Evolutionary conservation across 106 monocot genomes (phyloP).

Genomic region (Apostasia shenzhenica): DNA sequence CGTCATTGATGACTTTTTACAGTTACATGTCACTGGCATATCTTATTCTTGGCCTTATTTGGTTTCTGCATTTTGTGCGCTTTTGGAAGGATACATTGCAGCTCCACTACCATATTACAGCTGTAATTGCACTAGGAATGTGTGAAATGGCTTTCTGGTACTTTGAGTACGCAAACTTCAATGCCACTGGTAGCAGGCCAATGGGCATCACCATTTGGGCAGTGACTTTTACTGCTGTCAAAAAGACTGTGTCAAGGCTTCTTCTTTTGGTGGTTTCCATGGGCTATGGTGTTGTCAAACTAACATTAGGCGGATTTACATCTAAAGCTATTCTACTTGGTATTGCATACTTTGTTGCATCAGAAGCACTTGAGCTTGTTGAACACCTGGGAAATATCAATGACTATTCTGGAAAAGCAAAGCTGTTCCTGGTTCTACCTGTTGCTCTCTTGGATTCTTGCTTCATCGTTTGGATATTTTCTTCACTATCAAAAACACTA

Average conservation of each 20-base stretch:
- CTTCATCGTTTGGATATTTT: conserved; percentile 99
- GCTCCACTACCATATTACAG: conserved; percentile 87
- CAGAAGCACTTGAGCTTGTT: conserved; percentile 96
- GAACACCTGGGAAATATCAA: conserved; percentile 97
- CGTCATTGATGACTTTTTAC: conserved; percentile 85
- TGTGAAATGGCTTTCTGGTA: conserved; percentile 99
- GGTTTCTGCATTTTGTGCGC: conserved; percentile 88
- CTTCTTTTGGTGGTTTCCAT: conserved; percentile 96
- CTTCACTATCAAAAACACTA: conserved; percentile 83
- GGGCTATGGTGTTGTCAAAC: conserved; percentile 85
- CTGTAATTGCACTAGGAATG: conserved; percentile 93
- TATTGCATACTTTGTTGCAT: conserved; percentile 78
- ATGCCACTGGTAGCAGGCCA: conserved; percentile 80
- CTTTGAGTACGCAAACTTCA: conserved; percentile 96
- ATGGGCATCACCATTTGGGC: conserved; percentile 92
- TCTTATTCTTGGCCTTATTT: conserved; percentile 77
- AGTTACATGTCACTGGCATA: conserved; percentile 95
- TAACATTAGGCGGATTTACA: conserved; percentile 84
- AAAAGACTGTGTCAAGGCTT: conserved; percentile 89
- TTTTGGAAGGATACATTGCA: conserved; percentile 85
- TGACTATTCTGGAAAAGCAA: conserved; percentile 92
- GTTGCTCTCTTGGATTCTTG: conserved; percentile 86
- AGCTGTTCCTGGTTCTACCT: conserved; percentile 81
- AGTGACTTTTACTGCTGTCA: conserved; percentile 90
- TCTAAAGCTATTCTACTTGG: conserved; percentile 70